Evolutionary conservation across 2,329 filamentous ascomycete genomes (phyloP).

Genomic region (Colletotrichum sp.): DNA sequence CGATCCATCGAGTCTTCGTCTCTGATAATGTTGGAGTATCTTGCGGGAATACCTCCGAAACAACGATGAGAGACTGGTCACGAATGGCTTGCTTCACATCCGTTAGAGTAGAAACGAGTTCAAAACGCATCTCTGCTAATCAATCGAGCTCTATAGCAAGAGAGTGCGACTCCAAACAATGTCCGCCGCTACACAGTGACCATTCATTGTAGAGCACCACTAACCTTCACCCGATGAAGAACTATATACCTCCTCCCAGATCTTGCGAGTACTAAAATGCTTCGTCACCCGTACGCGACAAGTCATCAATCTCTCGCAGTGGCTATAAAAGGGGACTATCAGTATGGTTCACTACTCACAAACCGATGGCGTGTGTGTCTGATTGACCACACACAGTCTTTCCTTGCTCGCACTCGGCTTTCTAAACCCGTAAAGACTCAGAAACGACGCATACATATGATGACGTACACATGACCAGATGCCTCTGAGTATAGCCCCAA

Average conservation of each 20-base stretch:
- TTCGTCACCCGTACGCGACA: background rate
- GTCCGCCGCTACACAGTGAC: too few relatives aligned
- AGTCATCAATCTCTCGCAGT: background rate
- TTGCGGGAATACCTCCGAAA: background rate
- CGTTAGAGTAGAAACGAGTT: fast-evolving
- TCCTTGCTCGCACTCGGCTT: background rate
- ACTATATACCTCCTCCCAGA: background rate
- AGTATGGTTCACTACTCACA: background rate
- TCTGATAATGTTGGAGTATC: too few relatives aligned
- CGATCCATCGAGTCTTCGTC: too few relatives aligned
- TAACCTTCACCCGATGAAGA: fast-evolving
- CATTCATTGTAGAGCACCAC: background rate
- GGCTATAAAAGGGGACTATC: background rate
- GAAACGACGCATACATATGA: background rate
- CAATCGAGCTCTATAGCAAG: background rate
- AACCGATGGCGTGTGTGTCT: background rate
- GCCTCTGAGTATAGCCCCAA: background rate
- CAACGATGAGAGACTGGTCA: background rate
- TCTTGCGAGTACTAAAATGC: fast-evolving
- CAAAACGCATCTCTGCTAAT: background rate
- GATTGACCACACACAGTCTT: background rate
- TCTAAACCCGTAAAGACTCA: background rate
- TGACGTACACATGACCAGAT: fast-evolving
- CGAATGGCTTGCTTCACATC: fast-evolving
- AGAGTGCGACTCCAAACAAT: background rate